Base-by-base conservation (phyloP, 306 rosid species). In the Ceratonia siliqua region DNA sequence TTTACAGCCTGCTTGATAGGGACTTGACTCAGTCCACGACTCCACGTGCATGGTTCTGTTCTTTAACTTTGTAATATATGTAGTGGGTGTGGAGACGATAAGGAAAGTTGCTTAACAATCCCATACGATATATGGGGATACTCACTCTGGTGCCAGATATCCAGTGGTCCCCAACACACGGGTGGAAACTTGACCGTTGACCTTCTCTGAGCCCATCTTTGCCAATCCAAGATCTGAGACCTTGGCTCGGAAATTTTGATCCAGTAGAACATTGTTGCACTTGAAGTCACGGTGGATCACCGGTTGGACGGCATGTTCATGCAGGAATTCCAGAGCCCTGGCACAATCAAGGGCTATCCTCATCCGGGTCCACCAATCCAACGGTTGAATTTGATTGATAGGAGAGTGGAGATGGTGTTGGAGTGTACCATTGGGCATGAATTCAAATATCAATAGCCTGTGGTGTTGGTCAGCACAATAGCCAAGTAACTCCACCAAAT, bases 101-200 rank as follows among this genome's bases (percentile, higher is more conserved):
- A 73, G 70, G 77, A 70, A 74, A 58, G 72, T 66, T 54, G 72
- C 42, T 68, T 70, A 56, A 73, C 72, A 56, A 39, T 63, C 74
- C 20, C 32, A 54, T 33, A 68, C 52, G 74, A 74, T 76, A 56
- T 58, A 43, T 61, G 62, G 52, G 27, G 63, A 54, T 79, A 88
- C 97, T 92, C 86, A 95, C 99, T 95, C 99, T 82, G 99, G 99
- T 64, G 99, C 99, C 39, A 90, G 65, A 82, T 92, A 95, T 82
- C 97, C 99, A 2, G 98, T 92, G 93, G 97, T 90, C 95, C 97
- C 96, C 33, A 87, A 75, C 66, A 92, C 91, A 62, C 91, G 85
- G 15, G 99, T 95, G 12, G 93, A 95, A 70, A 90, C 88, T 76
- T 86, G 99, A 42, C 96, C 92, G 27, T 95, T 87, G 84, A 82